phyloP scores from a whole-genome alignment of 768 basidiomycete species.

The Lentinula boryana region DNA sequence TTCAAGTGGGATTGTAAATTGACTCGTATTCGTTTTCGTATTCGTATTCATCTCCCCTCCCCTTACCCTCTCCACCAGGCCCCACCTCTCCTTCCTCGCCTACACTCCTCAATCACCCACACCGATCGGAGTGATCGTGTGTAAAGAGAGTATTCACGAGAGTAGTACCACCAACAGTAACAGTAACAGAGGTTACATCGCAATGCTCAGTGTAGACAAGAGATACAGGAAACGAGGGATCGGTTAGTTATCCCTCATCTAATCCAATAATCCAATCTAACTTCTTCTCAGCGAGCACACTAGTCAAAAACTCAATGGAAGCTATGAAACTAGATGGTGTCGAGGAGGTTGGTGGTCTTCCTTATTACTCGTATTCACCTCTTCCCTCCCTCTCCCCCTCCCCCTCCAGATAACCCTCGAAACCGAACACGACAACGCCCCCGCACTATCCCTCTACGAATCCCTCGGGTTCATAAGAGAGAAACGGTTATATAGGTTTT shows the following conservation, averaged over 20 bases:
- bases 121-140: too few relatives aligned
- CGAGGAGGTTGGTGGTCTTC: constrained; percentile 61
- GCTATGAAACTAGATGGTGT: constrained; percentile 81
- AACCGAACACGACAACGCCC: constrained; percentile 90
- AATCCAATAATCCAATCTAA: too few relatives aligned
- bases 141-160: too few relatives aligned
- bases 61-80: too few relatives aligned
- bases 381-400: not conserved
- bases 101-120: too few relatives aligned
- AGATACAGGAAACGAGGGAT: constrained; percentile 87
- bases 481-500: constrained; percentile 92
- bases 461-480: constrained; percentile 93
- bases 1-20: too few relatives aligned
- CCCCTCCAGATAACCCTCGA: constrained; percentile 77
- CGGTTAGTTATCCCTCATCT: constrained; percentile 48
- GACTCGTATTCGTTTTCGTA: too few relatives aligned
- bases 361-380: not conserved
- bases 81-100: too few relatives aligned
- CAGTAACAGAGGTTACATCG: constrained; percentile 97
- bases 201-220: constrained; percentile 91
- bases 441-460: constrained; percentile 86
- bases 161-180: too few relatives aligned
- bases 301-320: constrained; percentile 78
- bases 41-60: too few relatives aligned
- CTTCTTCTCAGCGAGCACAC: constrained; percentile 60